These are phyloP conservation scores for Paradendryphiella salina DNA, from an alignment of 2,329 filamentous ascomycete genomes.

Conservation along the genomic window DNA sequence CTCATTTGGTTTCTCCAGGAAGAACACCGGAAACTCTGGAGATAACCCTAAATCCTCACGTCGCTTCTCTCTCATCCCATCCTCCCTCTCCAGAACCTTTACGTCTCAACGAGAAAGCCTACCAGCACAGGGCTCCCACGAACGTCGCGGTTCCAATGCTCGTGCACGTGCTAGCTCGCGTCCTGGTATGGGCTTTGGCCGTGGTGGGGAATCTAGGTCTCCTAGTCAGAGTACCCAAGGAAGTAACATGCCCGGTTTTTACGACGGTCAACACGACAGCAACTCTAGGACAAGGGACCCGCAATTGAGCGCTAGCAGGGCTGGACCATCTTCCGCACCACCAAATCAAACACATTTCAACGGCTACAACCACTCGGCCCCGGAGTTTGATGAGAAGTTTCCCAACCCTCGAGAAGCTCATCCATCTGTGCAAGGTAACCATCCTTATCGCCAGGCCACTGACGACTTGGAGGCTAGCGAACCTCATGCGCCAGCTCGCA, in stretches of 20 bases:
- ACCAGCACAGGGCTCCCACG: conserved; percentile 38
- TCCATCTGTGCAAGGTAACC: conserved; percentile 28
- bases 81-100: conserved; percentile 53
- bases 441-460: conserved; percentile 35
- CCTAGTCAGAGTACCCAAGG: conserved; percentile 52
- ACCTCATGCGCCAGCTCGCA: conserved; percentile 6
- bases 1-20: conserved; percentile 56
- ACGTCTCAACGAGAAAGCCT: conserved; percentile 45
- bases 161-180: conserved; percentile 40
- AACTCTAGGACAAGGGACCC: conserved; percentile 29
- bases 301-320: conserved; percentile 12
- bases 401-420: conserved; percentile 41
- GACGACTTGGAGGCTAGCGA: conserved; percentile 46
- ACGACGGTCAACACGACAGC: conserved; percentile 47
- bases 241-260: conserved; percentile 50
- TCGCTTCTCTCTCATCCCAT: conserved; percentile 56
- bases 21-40: conserved; percentile 48
- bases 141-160: conserved; percentile 41
- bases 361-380: conserved; percentile 23
- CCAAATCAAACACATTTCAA: conserved; percentile 45
- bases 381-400: conserved; percentile 45
- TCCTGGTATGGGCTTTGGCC: conserved; percentile 50
- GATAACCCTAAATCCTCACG: conserved; percentile 47
- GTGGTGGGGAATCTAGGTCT: conserved; percentile 46
- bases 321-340: conserved; percentile 42